Conservation (phyloP, 2,329 filamentous ascomycete species). For the Gliomastix tumulicola region DNA sequence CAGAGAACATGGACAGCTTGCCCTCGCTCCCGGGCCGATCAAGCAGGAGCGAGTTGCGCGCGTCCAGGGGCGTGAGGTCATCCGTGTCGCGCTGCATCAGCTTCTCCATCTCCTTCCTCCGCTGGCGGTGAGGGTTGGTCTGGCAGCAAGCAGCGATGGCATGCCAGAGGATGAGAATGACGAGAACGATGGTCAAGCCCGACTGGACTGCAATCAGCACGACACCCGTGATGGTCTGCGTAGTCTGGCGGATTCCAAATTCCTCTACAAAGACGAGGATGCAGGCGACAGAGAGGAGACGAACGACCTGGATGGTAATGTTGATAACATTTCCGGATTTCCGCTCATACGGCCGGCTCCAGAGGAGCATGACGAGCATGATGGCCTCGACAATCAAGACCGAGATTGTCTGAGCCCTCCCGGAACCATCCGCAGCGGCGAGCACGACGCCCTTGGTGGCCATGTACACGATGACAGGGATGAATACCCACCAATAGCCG, state of each 20-base stretch:
- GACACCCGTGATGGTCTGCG: slow-evolving; percentile 90
- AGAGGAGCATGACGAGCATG: slow-evolving; percentile 74
- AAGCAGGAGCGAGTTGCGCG: slow-evolving; percentile 78
- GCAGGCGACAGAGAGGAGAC: slow-evolving; percentile 81
- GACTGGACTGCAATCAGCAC: slow-evolving; percentile 90
- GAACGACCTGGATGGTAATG: slow-evolving; percentile 81
- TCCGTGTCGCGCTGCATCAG: slow-evolving; percentile 65
- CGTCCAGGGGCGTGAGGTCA: slow-evolving; percentile 68
- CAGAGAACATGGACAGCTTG: slow-evolving; percentile 33
- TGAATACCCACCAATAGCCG: slow-evolving; percentile 94
- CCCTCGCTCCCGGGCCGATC: slow-evolving; percentile 35
- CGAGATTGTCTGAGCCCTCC: slow-evolving; percentile 70
- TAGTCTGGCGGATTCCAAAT: slow-evolving; percentile 82
- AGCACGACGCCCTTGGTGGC: slow-evolving; percentile 83
- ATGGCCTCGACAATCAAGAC: slow-evolving; percentile 76
- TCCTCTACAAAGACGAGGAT: slow-evolving; percentile 92
- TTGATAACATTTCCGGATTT: slow-evolving; percentile 90
- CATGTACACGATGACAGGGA: slow-evolving; percentile 84
- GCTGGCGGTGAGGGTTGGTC: slow-evolving; percentile 84
- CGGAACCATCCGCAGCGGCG: slow-evolving; percentile 78
- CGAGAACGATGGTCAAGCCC: slow-evolving; percentile 71
- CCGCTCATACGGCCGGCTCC: slow-evolving; percentile 79
- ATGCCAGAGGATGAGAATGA: slow-evolving; percentile 84
- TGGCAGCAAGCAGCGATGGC: slow-evolving; percentile 76
- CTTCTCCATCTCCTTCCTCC: slow-evolving; percentile 85